Evolutionary conservation across 2,329 filamentous ascomycete species (phyloP).

Genomic region (Ophiostoma sp.): DNA sequence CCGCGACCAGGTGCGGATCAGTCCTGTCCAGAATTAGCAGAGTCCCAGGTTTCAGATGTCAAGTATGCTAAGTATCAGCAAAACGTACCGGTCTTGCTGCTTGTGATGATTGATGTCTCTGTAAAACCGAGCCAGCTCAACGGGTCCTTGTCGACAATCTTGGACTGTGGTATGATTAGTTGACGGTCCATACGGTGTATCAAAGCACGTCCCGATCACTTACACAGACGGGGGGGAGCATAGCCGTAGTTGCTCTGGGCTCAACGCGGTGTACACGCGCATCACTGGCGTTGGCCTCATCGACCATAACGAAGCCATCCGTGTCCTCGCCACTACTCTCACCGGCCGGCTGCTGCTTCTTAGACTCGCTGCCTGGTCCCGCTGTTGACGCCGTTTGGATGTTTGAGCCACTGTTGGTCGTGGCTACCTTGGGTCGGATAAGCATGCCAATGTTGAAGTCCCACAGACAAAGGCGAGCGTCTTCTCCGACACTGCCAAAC

Average conservation of each 20-base stretch:
- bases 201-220: slow-evolving; percentile 28
- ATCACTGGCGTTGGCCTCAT: slow-evolving; percentile 38
- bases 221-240: slow-evolving; percentile 86
- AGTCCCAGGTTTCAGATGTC: slow-evolving; percentile 1
- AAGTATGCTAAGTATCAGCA: not conserved
- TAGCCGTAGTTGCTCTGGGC: slow-evolving; percentile 73
- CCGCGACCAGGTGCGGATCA: slow-evolving; percentile 40
- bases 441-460: slow-evolving; percentile 98
- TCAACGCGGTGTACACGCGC: slow-evolving; percentile 71
- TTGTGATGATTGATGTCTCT: slow-evolving; percentile 85
- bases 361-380: not conserved
- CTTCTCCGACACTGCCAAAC: slow-evolving; percentile 93
- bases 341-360: slow-evolving; percentile 35
- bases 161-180: slow-evolving; percentile 50
- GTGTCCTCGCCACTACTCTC: slow-evolving; percentile 44
- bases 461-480: slow-evolving; percentile 86
- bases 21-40: slow-evolving; percentile 32
- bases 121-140: slow-evolving; percentile 90
- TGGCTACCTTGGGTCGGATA: slow-evolving; percentile 72
- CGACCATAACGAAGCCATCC: slow-evolving; percentile 40
- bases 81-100: slow-evolving; percentile 75
- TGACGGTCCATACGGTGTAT: not conserved
- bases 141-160: slow-evolving; percentile 78
- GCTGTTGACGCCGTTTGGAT: slow-evolving; percentile 10
- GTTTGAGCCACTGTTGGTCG: slow-evolving; percentile 41